A percentile compares a stretch with the other conserved stretches of the same genome.
Evolutionary conservation across 257 asterid species (phyloP).

Genomic region (Salvia hispanica): DNA sequence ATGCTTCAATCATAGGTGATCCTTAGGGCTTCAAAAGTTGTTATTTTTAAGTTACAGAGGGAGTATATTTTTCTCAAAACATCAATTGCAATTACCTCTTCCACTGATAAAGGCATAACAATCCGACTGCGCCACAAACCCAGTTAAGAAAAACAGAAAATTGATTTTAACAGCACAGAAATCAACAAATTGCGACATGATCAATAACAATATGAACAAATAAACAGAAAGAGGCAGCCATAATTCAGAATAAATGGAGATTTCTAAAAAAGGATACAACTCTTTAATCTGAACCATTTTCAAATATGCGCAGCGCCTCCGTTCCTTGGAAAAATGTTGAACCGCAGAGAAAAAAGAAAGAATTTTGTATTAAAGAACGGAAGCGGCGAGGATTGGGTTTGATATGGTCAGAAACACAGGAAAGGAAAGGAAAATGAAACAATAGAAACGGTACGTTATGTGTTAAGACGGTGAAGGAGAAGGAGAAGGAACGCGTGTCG

Average conservation of each 20-base stretch:
- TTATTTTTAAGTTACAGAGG: no score
- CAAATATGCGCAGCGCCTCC: constrained; percentile 6
- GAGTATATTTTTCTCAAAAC: neutral
- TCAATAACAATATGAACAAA: neutral
- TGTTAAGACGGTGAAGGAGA: constrained; percentile 29
- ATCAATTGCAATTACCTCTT: constrained; percentile 60
- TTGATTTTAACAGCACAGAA: neutral
- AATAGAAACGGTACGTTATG: neutral
- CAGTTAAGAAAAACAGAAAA: constrained; percentile 26
- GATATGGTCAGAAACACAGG: constrained; percentile 19
- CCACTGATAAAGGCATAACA: constrained; percentile 84
- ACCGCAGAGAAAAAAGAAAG: neutral
- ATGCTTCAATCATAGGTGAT: no score
- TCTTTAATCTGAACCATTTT: constrained; percentile 84
- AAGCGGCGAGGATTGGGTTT: constrained; percentile 19
- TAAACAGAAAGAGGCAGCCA: constrained; percentile 9
- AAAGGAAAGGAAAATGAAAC: neutral
- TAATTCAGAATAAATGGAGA: neutral
- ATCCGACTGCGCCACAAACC: constrained; percentile 61
- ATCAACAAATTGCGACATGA: neutral
- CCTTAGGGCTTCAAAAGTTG: no score
- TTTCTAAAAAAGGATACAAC: constrained; percentile 67
- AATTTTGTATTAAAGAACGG: constrained; percentile 14
- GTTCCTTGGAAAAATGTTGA: constrained; percentile 21
- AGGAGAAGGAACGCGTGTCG: constrained; percentile 29